Percentiles rank a stretch among this genome's conserved stretches.
These are phyloP conservation scores for Silene coronaria DNA, from an alignment of 179 eudicot genomes.

Conservation along the genomic window DNA sequence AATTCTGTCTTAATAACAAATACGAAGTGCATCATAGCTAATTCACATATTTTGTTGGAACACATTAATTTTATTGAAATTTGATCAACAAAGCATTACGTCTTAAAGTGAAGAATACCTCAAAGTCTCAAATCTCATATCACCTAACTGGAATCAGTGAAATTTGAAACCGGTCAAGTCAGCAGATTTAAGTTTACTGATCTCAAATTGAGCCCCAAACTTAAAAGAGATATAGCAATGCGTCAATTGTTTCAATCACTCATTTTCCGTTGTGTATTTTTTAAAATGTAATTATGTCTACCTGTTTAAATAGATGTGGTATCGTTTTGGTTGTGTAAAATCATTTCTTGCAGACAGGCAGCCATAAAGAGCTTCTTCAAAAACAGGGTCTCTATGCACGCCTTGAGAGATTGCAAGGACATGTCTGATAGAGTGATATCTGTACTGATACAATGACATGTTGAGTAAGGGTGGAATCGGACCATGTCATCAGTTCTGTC, in stretches of 20 bases:
- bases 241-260: background rate
- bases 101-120: too few relatives aligned
- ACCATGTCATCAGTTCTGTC: background rate
- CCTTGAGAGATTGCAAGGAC: background rate
- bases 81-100: too few relatives aligned
- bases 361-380: conserved; percentile 68
- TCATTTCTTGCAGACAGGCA: conserved; percentile 53
- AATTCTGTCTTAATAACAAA: too few relatives aligned
- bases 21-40: too few relatives aligned
- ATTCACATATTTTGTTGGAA: too few relatives aligned
- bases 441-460: background rate
- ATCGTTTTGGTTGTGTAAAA: background rate
- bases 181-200: too few relatives aligned
- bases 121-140: too few relatives aligned
- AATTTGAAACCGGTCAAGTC: too few relatives aligned
- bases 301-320: background rate
- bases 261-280: background rate
- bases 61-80: too few relatives aligned
- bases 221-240: too few relatives aligned
- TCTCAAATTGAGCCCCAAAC: too few relatives aligned
- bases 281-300: background rate
- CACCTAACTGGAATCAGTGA: too few relatives aligned
- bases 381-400: conserved; percentile 76
- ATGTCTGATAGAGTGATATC: background rate
- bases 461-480: background rate